Evolutionary conservation across 1,284 basidiomycete species (phyloP), one percentile per base, ranked within the genome.

Genomic region (Ganoderma lucidum): DNA sequence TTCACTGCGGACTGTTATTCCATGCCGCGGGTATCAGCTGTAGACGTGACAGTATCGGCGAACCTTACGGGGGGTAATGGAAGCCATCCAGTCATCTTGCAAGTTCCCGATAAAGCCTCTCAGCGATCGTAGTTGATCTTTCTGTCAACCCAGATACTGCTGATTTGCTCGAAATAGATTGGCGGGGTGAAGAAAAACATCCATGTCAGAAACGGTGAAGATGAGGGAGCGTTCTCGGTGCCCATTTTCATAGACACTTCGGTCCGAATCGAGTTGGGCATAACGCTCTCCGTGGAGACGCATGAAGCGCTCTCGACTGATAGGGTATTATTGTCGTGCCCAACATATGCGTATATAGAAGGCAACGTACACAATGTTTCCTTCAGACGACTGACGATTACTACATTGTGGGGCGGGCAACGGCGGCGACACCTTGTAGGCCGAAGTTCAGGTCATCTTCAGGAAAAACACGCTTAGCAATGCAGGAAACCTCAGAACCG

Each of bases 1-100:
- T 9, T 77, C 6, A 84, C 83, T 2, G 82, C 79, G 0, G 83
- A 78, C 83, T 85, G 60, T 15, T 23, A 9, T 23, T 19, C 9
- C 35, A 15, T 64, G 23, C 28, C n/a, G 6, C 1, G n/a, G 23
- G 28, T 8, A n/a, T 42, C 28, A 37, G 32, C n/a, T 14, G 14
- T 39, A 15, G 12, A 23, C 28, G 15, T n/a, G 39, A 28, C n/a
- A 28, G 28, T 8, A 61, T 0, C 2, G n/a, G 30, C 12, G 48
- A 60, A 23, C 73, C 78, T 12, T 64, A 80, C 79, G 0, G 77
- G 77, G 78, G 48, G 75, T 77, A 56, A 77, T 75, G 6, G 76
- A 76, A 19, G 67, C 72, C 35, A 73, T 64, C 78, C 78, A 79
- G 42, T 80, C 78, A 14, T 67, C 66, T 55, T 75, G 73, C 5